Percentiles rank a stretch among this genome's conserved stretches.
Evolutionary conservation across 2,329 filamentous ascomycete species (phyloP).

Genomic region (Exophiala xenobiotica): DNA sequence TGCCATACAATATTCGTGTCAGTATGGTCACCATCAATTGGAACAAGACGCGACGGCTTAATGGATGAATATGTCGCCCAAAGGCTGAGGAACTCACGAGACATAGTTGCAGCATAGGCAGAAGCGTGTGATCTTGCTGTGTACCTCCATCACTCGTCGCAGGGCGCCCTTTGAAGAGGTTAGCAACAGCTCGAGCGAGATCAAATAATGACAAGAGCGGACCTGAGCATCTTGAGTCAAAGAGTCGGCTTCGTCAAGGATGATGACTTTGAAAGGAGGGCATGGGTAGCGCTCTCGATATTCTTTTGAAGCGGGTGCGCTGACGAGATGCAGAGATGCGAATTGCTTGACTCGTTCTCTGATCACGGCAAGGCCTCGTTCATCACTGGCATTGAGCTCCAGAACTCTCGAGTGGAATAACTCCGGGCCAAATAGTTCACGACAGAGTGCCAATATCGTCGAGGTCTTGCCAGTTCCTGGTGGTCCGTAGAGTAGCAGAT

Average conservation of each 20-base stretch:
- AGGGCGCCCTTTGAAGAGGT: conserved; percentile 62
- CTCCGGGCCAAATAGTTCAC: conserved; percentile 94
- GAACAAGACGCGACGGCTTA: no score
- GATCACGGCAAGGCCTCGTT: conserved; percentile 95
- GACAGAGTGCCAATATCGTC: conserved; percentile 92
- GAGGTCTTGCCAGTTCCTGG: conserved; percentile 98
- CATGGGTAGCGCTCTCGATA: conserved; percentile 72
- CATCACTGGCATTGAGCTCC: conserved; percentile 97
- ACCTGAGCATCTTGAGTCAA: conserved; percentile 84
- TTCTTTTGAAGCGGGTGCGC: conserved; percentile 33
- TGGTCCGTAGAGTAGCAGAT: conserved; percentile 99
- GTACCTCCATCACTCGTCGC: conserved; percentile 96
- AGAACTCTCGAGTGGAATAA: conserved; percentile 93
- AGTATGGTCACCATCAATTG: no score
- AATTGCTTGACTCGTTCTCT: conserved; percentile 98
- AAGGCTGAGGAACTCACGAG: not conserved
- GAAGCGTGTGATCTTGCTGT: conserved; percentile 93
- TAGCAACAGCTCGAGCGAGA: conserved; percentile 37
- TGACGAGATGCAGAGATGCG: conserved; percentile 55
- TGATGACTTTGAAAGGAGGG: conserved; percentile 97
- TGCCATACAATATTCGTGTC: conserved; percentile 43
- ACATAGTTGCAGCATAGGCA: conserved; percentile 99
- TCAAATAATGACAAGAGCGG: not conserved
- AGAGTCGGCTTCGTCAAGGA: conserved; percentile 91
- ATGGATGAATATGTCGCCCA: no score